Percentiles rank a stretch among this genome's conserved stretches.
Conservation (phyloP, 1,139 yeast genomes). For the Yarrowia galli region DNA sequence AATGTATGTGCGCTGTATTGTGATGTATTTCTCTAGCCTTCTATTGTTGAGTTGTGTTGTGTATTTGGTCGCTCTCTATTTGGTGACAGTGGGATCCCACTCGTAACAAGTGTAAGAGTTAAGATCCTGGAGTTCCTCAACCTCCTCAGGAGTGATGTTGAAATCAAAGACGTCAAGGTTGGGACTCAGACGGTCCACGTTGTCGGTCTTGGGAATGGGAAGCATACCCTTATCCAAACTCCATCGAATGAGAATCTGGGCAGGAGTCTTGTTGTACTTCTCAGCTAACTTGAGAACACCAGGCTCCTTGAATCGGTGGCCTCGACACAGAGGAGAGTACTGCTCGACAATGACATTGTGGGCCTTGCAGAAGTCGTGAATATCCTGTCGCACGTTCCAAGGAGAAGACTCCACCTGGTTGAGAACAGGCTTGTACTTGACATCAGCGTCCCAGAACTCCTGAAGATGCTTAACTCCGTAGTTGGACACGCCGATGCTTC, state of each 20-base stretch:
- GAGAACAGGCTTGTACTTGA: conserved; percentile 56
- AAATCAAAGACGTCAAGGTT: conserved; percentile 59
- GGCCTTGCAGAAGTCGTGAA: conserved; percentile 62
- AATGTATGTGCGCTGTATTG: too few relatives aligned
- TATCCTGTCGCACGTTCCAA: conserved; percentile 64
- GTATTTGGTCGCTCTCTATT: background rate
- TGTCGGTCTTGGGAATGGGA: conserved; percentile 74
- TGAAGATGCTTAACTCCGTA: conserved; percentile 55
- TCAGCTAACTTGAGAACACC: conserved; percentile 54
- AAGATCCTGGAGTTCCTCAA: conserved; percentile 48
- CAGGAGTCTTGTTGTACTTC: conserved; percentile 53
- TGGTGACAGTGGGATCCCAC: conserved; percentile 42
- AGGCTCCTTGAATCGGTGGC: conserved; percentile 62
- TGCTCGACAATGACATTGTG: conserved; percentile 68
- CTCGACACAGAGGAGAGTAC: conserved; percentile 74
- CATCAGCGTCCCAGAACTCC: conserved; percentile 45
- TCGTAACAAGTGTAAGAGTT: conserved; percentile 44
- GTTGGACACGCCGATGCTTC: conserved; percentile 56
- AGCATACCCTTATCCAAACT: conserved; percentile 56
- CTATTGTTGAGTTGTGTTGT: too few relatives aligned
- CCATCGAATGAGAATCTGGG: conserved; percentile 59
- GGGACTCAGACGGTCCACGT: conserved; percentile 58
- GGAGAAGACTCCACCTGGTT: conserved; percentile 64
- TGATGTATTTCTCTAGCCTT: too few relatives aligned
- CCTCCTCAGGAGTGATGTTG: conserved; percentile 55